A percentile compares a stretch with the other conserved stretches of the same genome.
Conservation (phyloP, 805 yeast species). For the Monosporozyma unispora region DNA sequence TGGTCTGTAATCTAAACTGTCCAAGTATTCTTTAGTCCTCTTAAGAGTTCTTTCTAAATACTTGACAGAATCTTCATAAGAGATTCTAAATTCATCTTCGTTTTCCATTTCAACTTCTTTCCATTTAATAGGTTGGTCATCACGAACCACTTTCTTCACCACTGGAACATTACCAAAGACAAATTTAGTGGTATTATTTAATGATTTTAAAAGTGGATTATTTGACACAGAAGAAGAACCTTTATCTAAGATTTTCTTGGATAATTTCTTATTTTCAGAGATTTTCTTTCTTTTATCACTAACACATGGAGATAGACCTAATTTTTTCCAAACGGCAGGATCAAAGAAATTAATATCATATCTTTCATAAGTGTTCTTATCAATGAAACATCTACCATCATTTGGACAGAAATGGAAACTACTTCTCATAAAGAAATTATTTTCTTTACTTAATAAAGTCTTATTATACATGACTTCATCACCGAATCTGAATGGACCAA, state of each 20-base stretch:
- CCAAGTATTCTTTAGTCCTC: slow-evolving; percentile 48
- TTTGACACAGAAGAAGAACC: neutral
- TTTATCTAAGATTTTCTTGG: neutral
- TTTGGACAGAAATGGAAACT: slow-evolving; percentile 71
- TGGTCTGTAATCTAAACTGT: slow-evolving; percentile 46
- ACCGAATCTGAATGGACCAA: slow-evolving; percentile 79
- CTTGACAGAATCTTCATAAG: slow-evolving; percentile 47
- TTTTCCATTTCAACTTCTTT: slow-evolving; percentile 6
- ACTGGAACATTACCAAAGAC: slow-evolving; percentile 8
- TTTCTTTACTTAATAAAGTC: slow-evolving; percentile 67
- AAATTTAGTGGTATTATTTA: slow-evolving; percentile 8
- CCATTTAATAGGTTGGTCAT: neutral
- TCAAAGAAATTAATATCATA: slow-evolving; percentile 70
- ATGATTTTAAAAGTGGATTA: neutral
- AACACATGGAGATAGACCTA: slow-evolving; percentile 69
- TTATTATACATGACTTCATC: slow-evolving; percentile 72
- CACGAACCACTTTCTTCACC: slow-evolving; percentile 5
- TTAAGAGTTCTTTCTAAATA: slow-evolving; percentile 56
- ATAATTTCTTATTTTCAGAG: slow-evolving; percentile 6
- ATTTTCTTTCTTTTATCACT: slow-evolving; percentile 23
- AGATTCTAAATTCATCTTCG: slow-evolving; percentile 20
- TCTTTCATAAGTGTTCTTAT: slow-evolving; percentile 47
- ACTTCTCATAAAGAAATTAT: slow-evolving; percentile 82
- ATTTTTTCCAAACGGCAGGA: slow-evolving; percentile 70
- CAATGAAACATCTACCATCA: slow-evolving; percentile 64